Evolutionary conservation across 208 protist species (phyloP).

Genomic region (Porcisia hertigi): DNA sequence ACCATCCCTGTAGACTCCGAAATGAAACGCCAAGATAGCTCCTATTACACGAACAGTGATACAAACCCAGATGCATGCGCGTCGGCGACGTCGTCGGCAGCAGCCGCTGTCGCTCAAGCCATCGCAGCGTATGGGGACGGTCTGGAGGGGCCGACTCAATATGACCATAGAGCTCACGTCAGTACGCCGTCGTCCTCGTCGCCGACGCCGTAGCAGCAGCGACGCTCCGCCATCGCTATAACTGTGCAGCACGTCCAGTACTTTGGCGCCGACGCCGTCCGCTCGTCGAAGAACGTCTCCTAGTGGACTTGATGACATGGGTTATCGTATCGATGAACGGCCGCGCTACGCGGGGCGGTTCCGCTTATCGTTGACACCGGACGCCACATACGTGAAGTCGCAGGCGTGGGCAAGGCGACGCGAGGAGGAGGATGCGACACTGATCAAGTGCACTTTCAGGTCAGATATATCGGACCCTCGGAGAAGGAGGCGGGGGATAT

Average conservation of each 20-base stretch:
- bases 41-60: no score
- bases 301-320: slow-evolving; percentile 24
- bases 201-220: neutral
- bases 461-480: slow-evolving; percentile 17
- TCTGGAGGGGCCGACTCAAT: neutral
- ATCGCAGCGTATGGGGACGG: slow-evolving; percentile 15
- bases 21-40: neutral
- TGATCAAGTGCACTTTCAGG: slow-evolving; percentile 51
- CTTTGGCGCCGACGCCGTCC: neutral
- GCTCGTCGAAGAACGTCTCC: neutral
- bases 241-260: slow-evolving; percentile 5
- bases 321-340: slow-evolving; percentile 30
- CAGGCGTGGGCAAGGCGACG: slow-evolving; percentile 47
- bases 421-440: slow-evolving; percentile 26
- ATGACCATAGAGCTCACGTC: neutral
- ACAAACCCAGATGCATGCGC: neutral
- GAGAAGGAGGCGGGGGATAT: neutral
- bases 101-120: slow-evolving; percentile 13
- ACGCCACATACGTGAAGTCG: slow-evolving; percentile 65
- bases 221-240: neutral
- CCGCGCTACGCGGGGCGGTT: slow-evolving; percentile 44
- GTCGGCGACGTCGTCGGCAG: neutral
- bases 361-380: slow-evolving; percentile 26
- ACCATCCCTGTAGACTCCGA: neutral
- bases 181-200: neutral